These are phyloP conservation scores for Alloteropsis semialata DNA, from an alignment of 176 grass and related monocot genomes.

Conservation along the genomic window DNA sequence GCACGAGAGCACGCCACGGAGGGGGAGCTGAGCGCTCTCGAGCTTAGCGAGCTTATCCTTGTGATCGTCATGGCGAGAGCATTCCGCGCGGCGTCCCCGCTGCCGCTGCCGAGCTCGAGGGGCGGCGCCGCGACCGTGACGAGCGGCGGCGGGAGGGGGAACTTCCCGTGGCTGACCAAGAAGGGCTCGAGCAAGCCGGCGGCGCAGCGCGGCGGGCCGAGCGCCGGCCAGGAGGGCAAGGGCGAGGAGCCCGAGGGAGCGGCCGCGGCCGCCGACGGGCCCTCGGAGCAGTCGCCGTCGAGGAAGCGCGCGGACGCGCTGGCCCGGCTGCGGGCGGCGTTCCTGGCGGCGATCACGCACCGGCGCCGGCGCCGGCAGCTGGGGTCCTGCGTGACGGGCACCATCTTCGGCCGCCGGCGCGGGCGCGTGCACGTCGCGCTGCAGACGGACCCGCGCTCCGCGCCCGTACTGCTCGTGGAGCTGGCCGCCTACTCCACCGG, in stretches of 20 bases:
- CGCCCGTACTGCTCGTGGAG: slow-evolving; percentile 80
- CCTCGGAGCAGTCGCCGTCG: slow-evolving; percentile 12
- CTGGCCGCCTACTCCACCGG: slow-evolving; percentile 69
- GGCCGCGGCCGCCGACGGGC: background rate
- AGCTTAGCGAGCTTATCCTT: background rate
- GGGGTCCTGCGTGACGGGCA: slow-evolving; percentile 75
- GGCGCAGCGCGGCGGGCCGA: background rate
- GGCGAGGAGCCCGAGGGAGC: slow-evolving; percentile 11
- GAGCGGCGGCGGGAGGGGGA: background rate
- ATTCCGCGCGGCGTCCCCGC: slow-evolving; percentile 50
- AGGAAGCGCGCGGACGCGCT: slow-evolving; percentile 57
- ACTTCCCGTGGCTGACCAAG: slow-evolving; percentile 46
- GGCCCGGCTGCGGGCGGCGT: slow-evolving; percentile 50
- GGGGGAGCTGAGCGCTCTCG: background rate
- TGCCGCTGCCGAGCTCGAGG: slow-evolving; percentile 43
- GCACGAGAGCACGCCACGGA: background rate
- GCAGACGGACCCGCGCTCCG: slow-evolving; percentile 69
- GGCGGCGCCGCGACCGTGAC: background rate
- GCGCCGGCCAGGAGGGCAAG: background rate
- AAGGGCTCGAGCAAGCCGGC: slow-evolving; percentile 34
- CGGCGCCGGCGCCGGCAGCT: slow-evolving; percentile 48
- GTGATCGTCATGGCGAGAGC: slow-evolving; percentile 36
- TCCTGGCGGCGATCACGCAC: slow-evolving; percentile 61
- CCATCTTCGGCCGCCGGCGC: slow-evolving; percentile 78
- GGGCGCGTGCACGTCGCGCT: slow-evolving; percentile 80